Base-by-base conservation (phyloP, 2,329 filamentous ascomycete species). In the Claviceps sp. region DNA sequence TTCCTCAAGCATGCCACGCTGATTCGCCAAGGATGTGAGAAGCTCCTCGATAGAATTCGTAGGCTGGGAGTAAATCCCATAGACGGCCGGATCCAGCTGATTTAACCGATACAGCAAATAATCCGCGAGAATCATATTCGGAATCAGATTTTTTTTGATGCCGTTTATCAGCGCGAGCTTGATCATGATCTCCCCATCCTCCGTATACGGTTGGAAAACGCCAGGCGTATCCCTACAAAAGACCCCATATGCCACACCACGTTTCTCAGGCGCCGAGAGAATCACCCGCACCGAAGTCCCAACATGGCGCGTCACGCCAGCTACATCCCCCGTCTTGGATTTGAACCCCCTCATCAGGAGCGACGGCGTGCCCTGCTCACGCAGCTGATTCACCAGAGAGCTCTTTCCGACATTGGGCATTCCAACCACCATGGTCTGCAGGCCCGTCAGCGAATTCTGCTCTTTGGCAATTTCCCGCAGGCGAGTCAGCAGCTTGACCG, bases 391-490 rank as follows among this genome's bases (percentile, higher is more conserved):
- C 43, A 98, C 79, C n/a, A 98, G 74, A 1, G 90, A 89, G 46
- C 88, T 95, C 69, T 98, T 98, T 38, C 93, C 93, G 0, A 95
- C 88, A 64, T 98, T 98, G 38, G 93, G 93, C 90, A 98, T 96
- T 51, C 93, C 93, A 14, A 97, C 90, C 1, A 97, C 80, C 66
- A 98, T 78, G 52, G 89, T 79, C 47, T 89, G 80, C 58, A 88
- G 78, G n/a, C 89, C 90, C 7, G 86, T 83, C n/a, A 97, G 70
- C 22, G 78, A 79, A 59, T 81, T 66, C 20, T 66, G 57, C 1
- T 55, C 56, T 16, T 50, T 54, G 17, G 67, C 66, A 17, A 62
- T 54, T 40, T 64, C 58, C 39, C 62, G 64, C 17, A 71, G 61
- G 36, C 64, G 61, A 17, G 56, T 56, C 11, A 80, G 62, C 3